Evolutionary conservation across 2,329 filamentous ascomycete genomes (phyloP).

Genomic region (Aureobasidium musti): DNA sequence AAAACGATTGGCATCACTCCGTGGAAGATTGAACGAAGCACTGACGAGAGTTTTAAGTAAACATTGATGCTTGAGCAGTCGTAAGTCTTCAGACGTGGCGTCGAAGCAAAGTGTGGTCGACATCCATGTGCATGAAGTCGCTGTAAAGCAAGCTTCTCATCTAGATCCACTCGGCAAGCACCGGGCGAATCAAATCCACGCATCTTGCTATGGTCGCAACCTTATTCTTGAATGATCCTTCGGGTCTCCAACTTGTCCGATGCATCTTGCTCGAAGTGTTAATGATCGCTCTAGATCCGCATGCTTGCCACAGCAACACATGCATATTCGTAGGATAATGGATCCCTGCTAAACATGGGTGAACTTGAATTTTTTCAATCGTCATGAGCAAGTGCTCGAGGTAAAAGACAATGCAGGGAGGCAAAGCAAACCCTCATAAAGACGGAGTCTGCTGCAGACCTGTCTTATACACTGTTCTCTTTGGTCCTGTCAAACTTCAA

Average conservation of each 20-base stretch:
- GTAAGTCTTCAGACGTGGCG: background rate
- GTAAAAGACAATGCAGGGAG: conserved; percentile 16
- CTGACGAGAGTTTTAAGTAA: background rate
- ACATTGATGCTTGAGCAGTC: background rate
- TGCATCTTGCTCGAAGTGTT: background rate
- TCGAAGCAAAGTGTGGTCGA: background rate
- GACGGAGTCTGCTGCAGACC: conserved; percentile 1
- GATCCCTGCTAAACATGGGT: conserved; percentile 6
- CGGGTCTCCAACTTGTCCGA: conserved; percentile 9
- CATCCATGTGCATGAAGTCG: background rate
- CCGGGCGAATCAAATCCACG: too few species aligned
- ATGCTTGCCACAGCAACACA: conserved; percentile 23
- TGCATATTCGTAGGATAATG: conserved; percentile 21
- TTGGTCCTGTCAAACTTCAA: background rate
- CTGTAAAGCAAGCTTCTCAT: too few species aligned
- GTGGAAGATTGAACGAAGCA: background rate
- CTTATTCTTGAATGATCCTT: background rate
- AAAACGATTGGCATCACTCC: background rate
- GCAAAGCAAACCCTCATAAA: conserved; percentile 7
- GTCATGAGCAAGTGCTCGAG: conserved; percentile 11
- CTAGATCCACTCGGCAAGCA: too few species aligned
- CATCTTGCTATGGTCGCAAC: too few species aligned
- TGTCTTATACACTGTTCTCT: background rate
- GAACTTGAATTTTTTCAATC: background rate
- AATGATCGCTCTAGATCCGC: conserved; percentile 21